Evolutionary conservation across 371 early-diverging fungal species (phyloP), one percentile per base, ranked within the genome.

Genomic region (Zopfochytrium polystomum): DNA sequence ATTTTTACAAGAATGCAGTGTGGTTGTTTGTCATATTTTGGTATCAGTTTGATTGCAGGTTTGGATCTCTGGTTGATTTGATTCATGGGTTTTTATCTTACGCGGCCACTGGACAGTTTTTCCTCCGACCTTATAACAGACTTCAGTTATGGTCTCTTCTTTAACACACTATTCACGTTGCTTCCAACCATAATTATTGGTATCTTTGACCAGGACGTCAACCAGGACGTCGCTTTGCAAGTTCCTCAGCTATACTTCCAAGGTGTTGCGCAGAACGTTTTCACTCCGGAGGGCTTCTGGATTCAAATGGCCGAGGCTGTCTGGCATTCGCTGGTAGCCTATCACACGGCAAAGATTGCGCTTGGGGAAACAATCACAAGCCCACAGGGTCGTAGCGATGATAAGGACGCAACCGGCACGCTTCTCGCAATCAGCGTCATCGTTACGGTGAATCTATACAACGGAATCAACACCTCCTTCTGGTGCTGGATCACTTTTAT

Each of bases 201-300:
- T 47, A 87, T 89, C 7, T 89, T 94, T 77, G 96, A 96, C 72
- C 93, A 91, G 76, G 95, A 95, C 67, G 74, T 96, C 25, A 82
- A 85, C 52, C 85, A 85, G 9, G 73, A 80, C 25, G 78, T 85
- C 2, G 84, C 90, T 7, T 67, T 89, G 48, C 71, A 79, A n/a
- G 86, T 90, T 49, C 94, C 96, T 0, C 87, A 90, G 66, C 78
- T 94, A 20, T 95, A 95, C 68, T 83, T 82, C 32, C 83, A 88
- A 64, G 95, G 96, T 18, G 86, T 93, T 58, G 82, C 83, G 48
- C 87, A 92, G 63, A 82, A 81, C 51, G 81, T 90, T 49, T 96
- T 89, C 74, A 91, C 84, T 38, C 75, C 81, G 32, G 80, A 83
- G 77, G 85, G 89, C 54, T 94, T 93, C 69, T 91, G 87, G 84